Evolutionary conservation across 306 rosid species (phyloP).

Genomic region (Cicer judaicum): DNA sequence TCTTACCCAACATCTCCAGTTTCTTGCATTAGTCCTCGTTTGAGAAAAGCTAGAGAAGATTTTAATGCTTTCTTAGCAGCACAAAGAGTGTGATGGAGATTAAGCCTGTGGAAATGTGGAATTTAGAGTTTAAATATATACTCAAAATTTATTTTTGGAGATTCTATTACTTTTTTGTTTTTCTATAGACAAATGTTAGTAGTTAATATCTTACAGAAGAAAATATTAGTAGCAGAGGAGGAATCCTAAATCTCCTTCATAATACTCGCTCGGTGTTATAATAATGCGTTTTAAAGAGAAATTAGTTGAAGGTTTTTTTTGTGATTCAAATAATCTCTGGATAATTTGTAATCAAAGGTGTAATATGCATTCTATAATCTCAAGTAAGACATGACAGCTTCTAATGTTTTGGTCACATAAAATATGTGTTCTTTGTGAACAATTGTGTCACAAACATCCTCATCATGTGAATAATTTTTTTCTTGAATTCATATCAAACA

Average conservation of each 20-base stretch:
- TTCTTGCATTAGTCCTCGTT: conserved; percentile 66
- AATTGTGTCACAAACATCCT: not conserved
- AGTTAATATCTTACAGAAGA: too few relatives aligned
- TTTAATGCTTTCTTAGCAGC: conserved; percentile 79
- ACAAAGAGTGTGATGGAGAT: conserved; percentile 46
- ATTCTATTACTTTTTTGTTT: not conserved
- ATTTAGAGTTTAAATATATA: not conserved
- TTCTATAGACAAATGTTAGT: too few relatives aligned
- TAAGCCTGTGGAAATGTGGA: not conserved
- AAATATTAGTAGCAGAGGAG: too few relatives aligned
- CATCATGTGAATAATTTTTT: too few relatives aligned
- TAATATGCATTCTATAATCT: not conserved
- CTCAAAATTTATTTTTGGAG: conserved; percentile 15
- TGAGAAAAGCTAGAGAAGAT: conserved; percentile 74
- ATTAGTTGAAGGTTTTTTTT: not conserved
- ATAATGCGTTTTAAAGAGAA: not conserved
- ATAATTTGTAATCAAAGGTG: not conserved
- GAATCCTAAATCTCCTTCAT: too few relatives aligned
- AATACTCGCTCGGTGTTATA: too few relatives aligned
- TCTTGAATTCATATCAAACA: too few relatives aligned
- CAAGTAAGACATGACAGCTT: not conserved
- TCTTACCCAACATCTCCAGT: conserved; percentile 70
- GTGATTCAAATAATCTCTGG: not conserved
- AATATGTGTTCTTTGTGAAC: not conserved
- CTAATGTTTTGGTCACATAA: not conserved